phyloP scores from a whole-genome alignment of 208 protist genomes.

The Angomonas deanei region DNA sequence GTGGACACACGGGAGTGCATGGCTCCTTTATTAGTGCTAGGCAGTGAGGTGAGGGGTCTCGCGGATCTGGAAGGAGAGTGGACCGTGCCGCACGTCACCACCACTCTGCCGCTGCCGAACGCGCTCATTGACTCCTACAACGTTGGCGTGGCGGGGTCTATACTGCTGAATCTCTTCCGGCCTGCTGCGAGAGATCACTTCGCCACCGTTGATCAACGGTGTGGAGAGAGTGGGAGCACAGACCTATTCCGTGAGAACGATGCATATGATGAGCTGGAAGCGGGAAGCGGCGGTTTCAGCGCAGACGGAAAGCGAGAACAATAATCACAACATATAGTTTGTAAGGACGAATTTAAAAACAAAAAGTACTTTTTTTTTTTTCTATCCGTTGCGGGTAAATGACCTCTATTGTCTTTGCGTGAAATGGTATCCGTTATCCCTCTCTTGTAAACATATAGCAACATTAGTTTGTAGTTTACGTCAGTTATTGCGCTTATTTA shows the following conservation, averaged over 20 bases:
- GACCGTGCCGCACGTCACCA: constrained; percentile 44
- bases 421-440: too few species aligned
- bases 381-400: too few species aligned
- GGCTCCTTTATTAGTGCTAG: constrained; percentile 70
- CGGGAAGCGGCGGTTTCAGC: too few species aligned
- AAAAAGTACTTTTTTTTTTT: constrained; percentile 6
- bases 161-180: constrained; percentile 68
- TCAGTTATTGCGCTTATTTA: too few species aligned
- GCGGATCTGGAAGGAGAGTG: constrained; percentile 40
- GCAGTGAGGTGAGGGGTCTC: constrained; percentile 72
- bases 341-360: too few species aligned
- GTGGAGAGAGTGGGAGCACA: neutral
- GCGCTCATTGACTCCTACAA: constrained; percentile 66
- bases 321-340: too few species aligned
- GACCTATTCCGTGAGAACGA: too few species aligned
- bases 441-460: too few species aligned
- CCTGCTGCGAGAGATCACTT: constrained; percentile 47
- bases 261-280: too few species aligned
- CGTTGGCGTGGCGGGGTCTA: constrained; percentile 71
- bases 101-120: constrained; percentile 72
- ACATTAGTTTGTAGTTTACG: too few species aligned
- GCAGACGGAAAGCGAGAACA: too few species aligned
- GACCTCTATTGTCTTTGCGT: too few species aligned
- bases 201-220: constrained; percentile 7
- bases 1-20: constrained; percentile 9